A percentile compares a stretch with the other conserved stretches of the same genome.
Conservation (phyloP, 2,329 filamentous ascomycete species). For the Aspergillus pseudoglaucus region DNA sequence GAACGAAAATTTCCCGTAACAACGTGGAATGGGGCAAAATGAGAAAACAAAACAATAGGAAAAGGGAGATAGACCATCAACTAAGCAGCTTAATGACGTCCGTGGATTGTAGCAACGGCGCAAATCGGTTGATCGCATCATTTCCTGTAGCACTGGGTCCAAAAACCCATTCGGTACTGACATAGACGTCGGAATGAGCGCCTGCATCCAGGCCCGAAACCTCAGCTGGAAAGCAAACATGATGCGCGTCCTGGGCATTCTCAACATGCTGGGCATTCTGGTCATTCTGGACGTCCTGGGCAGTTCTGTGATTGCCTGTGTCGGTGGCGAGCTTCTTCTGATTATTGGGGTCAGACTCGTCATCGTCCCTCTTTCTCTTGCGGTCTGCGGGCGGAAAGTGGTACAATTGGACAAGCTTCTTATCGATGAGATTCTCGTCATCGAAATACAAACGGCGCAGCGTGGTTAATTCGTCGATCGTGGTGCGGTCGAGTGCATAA, state of each 20-base stretch:
- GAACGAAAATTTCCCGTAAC: neutral
- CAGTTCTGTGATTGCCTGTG: neutral
- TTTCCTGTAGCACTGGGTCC: neutral
- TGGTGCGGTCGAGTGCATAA: neutral
- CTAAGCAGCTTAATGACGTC: neutral
- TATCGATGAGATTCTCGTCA: neutral
- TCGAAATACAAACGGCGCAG: neutral
- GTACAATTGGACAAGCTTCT: neutral
- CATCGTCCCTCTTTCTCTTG: neutral
- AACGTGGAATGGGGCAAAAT: neutral
- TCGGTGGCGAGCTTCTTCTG: neutral
- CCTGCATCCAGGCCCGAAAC: neutral
- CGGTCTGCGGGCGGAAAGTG: neutral
- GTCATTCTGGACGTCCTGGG: neutral
- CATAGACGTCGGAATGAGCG: neutral
- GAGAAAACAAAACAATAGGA: neutral
- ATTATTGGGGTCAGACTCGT: neutral
- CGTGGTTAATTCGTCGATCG: neutral
- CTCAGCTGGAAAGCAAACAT: neutral
- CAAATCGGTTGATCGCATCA: neutral
- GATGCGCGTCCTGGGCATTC: neutral
- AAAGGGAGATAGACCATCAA: neutral
- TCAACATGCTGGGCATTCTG: neutral
- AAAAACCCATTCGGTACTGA: neutral
- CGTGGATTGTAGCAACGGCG: neutral